phyloP scores from a whole-genome alignment of 257 asterid species.

The Solanum chmielewskii region DNA sequence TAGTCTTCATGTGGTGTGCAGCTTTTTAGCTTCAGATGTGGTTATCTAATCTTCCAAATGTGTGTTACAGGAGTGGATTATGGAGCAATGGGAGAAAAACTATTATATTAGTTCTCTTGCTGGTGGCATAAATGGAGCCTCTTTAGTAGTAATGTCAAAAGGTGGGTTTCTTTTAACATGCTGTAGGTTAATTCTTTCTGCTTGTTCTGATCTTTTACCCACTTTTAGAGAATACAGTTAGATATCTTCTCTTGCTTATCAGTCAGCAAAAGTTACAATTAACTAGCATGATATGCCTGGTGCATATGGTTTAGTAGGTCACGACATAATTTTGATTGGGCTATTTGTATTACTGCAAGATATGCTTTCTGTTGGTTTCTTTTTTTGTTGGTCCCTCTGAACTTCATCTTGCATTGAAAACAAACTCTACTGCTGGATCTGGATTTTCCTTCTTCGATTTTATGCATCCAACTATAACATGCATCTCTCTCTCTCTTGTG shows the following conservation, averaged over 20 bases:
- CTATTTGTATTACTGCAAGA: not conserved
- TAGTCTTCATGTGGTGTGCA: not conserved
- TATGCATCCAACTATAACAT: not conserved
- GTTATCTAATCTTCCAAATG: not conserved
- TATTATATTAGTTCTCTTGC: conserved; percentile 35
- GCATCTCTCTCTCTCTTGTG: not conserved
- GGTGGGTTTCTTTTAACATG: conserved; percentile 9
- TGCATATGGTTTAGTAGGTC: not conserved
- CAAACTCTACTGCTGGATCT: not conserved
- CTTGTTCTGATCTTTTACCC: not conserved
- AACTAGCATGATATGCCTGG: not conserved
- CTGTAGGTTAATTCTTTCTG: not conserved
- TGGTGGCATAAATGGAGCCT: conserved; percentile 30
- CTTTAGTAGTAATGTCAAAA: conserved; percentile 41
- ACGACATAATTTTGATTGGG: not conserved
- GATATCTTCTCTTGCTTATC: not conserved
- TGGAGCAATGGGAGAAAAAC: conserved; percentile 44
- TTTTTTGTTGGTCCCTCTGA: not conserved
- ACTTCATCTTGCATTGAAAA: not conserved
- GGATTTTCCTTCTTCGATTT: not conserved
- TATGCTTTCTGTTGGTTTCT: not conserved
- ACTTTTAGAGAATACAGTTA: not conserved
- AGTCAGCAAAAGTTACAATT: not conserved
- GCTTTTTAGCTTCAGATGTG: not conserved
- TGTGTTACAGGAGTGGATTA: conserved; percentile 31